Conservation (phyloP, 371 early-diverging fungal genomes). For the Gilbertella persicaria region DNA sequence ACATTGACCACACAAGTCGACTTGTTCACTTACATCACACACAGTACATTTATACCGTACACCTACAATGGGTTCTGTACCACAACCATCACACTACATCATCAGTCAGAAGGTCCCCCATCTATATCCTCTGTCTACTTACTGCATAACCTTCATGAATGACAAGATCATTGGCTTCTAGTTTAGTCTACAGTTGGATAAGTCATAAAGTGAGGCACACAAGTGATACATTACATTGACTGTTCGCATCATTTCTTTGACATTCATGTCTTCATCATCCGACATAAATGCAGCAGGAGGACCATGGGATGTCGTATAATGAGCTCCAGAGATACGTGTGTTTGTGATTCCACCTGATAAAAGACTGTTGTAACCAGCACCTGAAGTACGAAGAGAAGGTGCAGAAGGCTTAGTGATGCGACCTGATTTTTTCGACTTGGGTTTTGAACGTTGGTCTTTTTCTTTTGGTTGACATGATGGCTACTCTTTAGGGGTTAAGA, state of each 20-base stretch:
- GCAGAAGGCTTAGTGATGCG: constrained; percentile 18
- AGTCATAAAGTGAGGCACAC: neutral
- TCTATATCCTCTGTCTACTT: too few species aligned
- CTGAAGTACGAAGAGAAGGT: constrained; percentile 26
- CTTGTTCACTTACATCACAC: constrained; percentile 57
- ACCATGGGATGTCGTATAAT: constrained; percentile 49
- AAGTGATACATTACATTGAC: constrained; percentile 22
- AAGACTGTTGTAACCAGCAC: constrained; percentile 44
- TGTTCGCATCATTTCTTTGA: constrained; percentile 55
- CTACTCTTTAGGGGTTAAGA: constrained; percentile 15
- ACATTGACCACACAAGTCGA: constrained; percentile 55
- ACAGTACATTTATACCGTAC: constrained; percentile 60
- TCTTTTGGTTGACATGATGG: constrained; percentile 38
- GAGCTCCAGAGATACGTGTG: constrained; percentile 59
- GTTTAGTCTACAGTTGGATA: neutral
- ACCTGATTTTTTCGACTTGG: constrained; percentile 5
- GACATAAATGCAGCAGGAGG: constrained; percentile 68
- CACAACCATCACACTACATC: constrained; percentile 60
- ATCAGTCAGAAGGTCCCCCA: neutral
- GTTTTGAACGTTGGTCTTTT: constrained; percentile 11
- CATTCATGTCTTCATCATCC: constrained; percentile 54
- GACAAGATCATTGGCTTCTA: constrained; percentile 24
- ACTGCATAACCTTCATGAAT: constrained; percentile 62
- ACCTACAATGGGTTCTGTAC: constrained; percentile 65
- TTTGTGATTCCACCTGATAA: constrained; percentile 42